A percentile compares a stretch with the other conserved stretches of the same genome.
phyloP scores from a whole-genome alignment of 768 basidiomycete genomes.

The Mycena haematopus region DNA sequence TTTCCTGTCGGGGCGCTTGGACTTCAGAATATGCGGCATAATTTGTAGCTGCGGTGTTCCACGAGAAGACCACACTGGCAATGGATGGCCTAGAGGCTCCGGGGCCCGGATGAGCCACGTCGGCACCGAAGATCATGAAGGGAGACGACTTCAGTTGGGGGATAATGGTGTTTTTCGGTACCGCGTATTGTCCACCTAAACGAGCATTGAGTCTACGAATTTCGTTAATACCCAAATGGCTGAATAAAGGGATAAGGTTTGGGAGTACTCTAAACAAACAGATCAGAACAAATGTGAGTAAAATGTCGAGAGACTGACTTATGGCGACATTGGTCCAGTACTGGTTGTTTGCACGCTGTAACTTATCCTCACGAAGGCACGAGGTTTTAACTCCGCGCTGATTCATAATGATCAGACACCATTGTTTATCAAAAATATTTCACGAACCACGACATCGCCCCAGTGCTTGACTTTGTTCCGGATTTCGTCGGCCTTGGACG shows the following conservation, averaged over 20 bases:
- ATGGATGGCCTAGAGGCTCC: slow-evolving; percentile 60
- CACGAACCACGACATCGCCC: slow-evolving; percentile 53
- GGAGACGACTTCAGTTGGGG: slow-evolving; percentile 31
- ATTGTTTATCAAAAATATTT: neutral
- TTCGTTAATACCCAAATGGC: neutral
- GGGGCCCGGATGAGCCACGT: slow-evolving; percentile 69
- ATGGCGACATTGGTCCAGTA: slow-evolving; percentile 64
- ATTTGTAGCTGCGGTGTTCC: slow-evolving; percentile 49
- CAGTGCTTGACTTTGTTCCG: slow-evolving; percentile 57
- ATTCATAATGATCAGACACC: slow-evolving; percentile 9
- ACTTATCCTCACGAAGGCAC: slow-evolving; percentile 48
- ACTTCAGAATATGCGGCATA: slow-evolving; percentile 52
- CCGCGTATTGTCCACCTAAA: slow-evolving; percentile 56
- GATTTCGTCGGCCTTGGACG: slow-evolving; percentile 52
- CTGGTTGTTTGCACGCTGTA: slow-evolving; percentile 46
- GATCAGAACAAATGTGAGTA: neutral
- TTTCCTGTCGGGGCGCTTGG: slow-evolving; percentile 55
- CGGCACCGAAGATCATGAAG: slow-evolving; percentile 58
- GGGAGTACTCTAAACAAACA: neutral
- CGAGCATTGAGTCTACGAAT: slow-evolving; percentile 56
- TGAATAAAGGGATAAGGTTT: slow-evolving; percentile 14
- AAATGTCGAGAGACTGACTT: slow-evolving; percentile 29
- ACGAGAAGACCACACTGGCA: slow-evolving; percentile 63
- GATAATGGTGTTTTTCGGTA: slow-evolving; percentile 37
- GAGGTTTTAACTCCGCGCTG: slow-evolving; percentile 30